Base-by-base conservation (phyloP, 2,329 filamentous ascomycete species). In the Sordariomycetes sp. region DNA sequence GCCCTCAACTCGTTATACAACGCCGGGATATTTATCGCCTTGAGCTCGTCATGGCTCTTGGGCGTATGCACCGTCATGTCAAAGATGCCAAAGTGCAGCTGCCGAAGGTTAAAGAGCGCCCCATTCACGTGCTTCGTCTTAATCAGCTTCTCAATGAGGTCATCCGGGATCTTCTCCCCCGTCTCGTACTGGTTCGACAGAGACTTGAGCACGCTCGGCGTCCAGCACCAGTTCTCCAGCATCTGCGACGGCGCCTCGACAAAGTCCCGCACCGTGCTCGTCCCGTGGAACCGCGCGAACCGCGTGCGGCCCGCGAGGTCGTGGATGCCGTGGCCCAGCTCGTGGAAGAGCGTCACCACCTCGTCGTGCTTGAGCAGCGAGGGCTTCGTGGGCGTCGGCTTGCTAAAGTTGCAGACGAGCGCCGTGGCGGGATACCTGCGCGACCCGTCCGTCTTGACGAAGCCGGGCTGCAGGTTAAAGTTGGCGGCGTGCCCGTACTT, bases 401-500 rank as follows among this genome's bases (percentile, higher is more conserved):
- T 91, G 66, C 84, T 87, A 69, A 92, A 92, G 72, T 92, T 92
- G 78, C 88, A 92, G 12, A 92, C 87, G 12, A 92, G 75, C 1
- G 88, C 86, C 0, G 88, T 92, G 1, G 85, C 85, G 6, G 88
- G 87, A 68, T 90, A 91, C 58, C 83, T 78, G 57, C 87, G 79
- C 39, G 81, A 84, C 60, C 87, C 87, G 60, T 90, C 81, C 56
- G 80, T 74, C 58, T 78, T 74, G 58, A 83, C 72, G 70, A 80
- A 90, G 25, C 86, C 86, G 1, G 87, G 86, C 69, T 89, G 84
- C 1, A 94, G 70, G 69, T 85, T 88, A 74, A 94, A 92, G 74
- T 92, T 92, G 65, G 89, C 89, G 6, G 89, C 88, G 65, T 92
- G 89, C 17, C 86, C 85, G 67, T 92, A 92, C 69, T 94, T 94